Base-by-base conservation (phyloP, 2,329 filamentous ascomycete species). In the Exophiala xenobiotica region DNA sequence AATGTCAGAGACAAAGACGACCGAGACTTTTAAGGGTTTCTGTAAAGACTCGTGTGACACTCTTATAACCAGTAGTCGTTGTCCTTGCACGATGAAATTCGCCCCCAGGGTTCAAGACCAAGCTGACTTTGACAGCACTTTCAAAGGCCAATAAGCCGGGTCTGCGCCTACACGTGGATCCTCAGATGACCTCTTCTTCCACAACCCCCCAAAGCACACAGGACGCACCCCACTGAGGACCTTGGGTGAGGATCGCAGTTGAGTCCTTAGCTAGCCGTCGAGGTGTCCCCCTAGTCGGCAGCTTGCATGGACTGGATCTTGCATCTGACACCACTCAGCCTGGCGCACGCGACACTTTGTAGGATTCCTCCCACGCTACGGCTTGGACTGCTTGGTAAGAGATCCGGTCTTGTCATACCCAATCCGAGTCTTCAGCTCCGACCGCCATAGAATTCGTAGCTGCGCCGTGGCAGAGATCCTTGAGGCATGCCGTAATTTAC, bases 381-480 rank as follows among this genome's bases (percentile, higher is more conserved):
- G 37, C 20, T 39, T 19, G 20, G 16, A 22, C 16, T n/a, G 6
- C 18, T 39, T 22, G 6, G 16, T 19, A 12, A 39, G 5, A 22
- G 18, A n/a, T n/a, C 37, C 6, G 12, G 19, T 11, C 37, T 18
- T 16, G 29, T 20, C 23, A 26, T 38, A 9, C 24, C 43, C 19
- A 9, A 23, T 38, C 3, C 31, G 12, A 26, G 29, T 24, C 22
- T 16, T 54, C 41, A 49, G 19, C 31, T 48, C 20, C 37, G 44
- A 4, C 50, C 47, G 8, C 59, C 59, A 22, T 44, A 56, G 27
- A 61, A 61, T 22, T 61, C 52, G 39, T 61, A 61, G 46, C 53
- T 61, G 16, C 59, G 55, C 16, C 59, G 54, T 27, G 57, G 57
- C 24, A 61, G 23, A 19, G 59, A 54, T 4, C 54, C 54, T 23